Conservation (phyloP, 2,329 filamentous ascomycete species). For the Aspergillus sojae region DNA sequence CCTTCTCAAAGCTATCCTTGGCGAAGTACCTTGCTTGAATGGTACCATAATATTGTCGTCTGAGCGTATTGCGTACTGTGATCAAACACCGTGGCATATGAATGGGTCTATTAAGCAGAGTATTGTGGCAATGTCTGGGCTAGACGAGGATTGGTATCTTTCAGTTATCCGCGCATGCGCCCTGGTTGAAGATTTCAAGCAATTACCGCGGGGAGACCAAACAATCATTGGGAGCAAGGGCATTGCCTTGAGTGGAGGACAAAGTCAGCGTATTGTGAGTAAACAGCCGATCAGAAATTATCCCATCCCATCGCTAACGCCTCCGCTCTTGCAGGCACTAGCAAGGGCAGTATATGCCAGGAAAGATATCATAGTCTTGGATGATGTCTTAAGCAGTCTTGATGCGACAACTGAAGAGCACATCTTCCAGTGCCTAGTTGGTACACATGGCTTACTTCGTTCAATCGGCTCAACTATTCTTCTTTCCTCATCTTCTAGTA, state of each 20-base stretch:
- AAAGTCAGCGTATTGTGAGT: slow-evolving; percentile 54
- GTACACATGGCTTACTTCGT: slow-evolving; percentile 49
- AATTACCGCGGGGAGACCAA: slow-evolving; percentile 45
- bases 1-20: slow-evolving; percentile 49
- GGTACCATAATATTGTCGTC: slow-evolving; percentile 39
- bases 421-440: slow-evolving; percentile 52
- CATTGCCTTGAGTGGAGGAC: slow-evolving; percentile 55
- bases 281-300: too few species aligned
- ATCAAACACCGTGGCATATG: slow-evolving; percentile 45
- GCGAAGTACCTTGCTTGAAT: slow-evolving; percentile 41
- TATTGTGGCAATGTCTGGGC: slow-evolving; percentile 40
- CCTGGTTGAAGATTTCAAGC: slow-evolving; percentile 42
- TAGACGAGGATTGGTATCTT: slow-evolving; percentile 42
- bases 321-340: slow-evolving; percentile 39
- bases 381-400: slow-evolving; percentile 56
- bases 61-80: slow-evolving; percentile 43
- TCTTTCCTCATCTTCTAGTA: slow-evolving; percentile 42
- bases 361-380: slow-evolving; percentile 52
- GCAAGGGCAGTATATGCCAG: slow-evolving; percentile 56
- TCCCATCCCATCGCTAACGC: neutral
- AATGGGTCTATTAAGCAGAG: slow-evolving; percentile 46
- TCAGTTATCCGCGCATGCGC: slow-evolving; percentile 41
- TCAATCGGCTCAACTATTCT: slow-evolving; percentile 44
- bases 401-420: slow-evolving; percentile 53
- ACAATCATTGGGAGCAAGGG: slow-evolving; percentile 56